A percentile compares a stretch with the other conserved stretches of the same genome.
phyloP scores from a whole-genome alignment of 1,284 basidiomycete genomes.

The Puccinia hordei region DNA sequence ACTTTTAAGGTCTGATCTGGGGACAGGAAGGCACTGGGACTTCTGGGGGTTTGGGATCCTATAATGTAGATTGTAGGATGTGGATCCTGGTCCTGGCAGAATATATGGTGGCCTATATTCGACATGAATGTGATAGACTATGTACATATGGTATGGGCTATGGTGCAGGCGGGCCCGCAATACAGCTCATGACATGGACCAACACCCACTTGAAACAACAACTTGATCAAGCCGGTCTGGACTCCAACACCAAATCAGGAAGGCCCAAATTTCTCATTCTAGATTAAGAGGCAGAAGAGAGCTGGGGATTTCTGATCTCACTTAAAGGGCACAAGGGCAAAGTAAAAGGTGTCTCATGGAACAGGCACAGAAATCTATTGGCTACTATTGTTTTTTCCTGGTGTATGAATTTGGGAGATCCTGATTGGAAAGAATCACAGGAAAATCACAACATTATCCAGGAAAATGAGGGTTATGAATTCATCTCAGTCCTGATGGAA shows the following conservation, averaged over 20 bases:
- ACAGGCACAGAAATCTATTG: slow-evolving; percentile 72
- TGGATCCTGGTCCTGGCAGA: too few relatives aligned
- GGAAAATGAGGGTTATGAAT: slow-evolving; percentile 78
- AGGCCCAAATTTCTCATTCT: slow-evolving; percentile 56
- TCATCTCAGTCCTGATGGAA: slow-evolving; percentile 93
- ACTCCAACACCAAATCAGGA: slow-evolving; percentile 62
- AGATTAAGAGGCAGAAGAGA: slow-evolving; percentile 61
- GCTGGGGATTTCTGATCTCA: slow-evolving; percentile 78
- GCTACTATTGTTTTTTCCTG: slow-evolving; percentile 91
- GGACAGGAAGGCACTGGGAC: too few relatives aligned
- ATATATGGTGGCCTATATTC: too few relatives aligned
- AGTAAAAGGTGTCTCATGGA: slow-evolving; percentile 92
- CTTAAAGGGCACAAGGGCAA: slow-evolving; percentile 97
- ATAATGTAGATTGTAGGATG: too few relatives aligned
- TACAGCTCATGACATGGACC: too few relatives aligned
- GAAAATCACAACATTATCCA: slow-evolving; percentile 70
- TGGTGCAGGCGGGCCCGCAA: too few relatives aligned
- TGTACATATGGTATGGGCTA: too few relatives aligned
- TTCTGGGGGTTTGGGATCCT: too few relatives aligned
- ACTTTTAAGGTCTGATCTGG: too few relatives aligned
- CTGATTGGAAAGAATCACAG: slow-evolving; percentile 61
- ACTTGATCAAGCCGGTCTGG: slow-evolving; percentile 61
- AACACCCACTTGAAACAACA: slow-evolving; percentile 55
- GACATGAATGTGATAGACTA: too few relatives aligned
- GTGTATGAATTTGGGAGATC: slow-evolving; percentile 97